Conservation (phyloP, 2,329 filamentous ascomycete genomes). For the Pseudopyrenochaeta lycopersici region DNA sequence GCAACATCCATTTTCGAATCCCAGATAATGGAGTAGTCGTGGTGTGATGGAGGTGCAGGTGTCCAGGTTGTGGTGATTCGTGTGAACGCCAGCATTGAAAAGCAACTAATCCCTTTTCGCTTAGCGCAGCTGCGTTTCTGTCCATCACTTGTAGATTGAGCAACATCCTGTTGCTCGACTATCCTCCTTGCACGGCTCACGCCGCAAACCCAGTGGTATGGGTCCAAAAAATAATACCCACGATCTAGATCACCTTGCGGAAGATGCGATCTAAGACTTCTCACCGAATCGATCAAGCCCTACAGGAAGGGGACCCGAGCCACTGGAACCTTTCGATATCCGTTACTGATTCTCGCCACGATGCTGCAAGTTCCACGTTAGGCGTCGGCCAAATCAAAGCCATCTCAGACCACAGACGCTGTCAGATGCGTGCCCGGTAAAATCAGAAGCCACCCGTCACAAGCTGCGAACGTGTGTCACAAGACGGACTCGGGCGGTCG, state of each 20-base stretch:
- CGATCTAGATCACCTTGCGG: conserved; percentile 6
- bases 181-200: neutral
- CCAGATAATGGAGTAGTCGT: neutral
- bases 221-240: conserved; percentile 1
- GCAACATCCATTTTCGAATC: conserved; percentile 23
- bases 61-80: conserved; percentile 4
- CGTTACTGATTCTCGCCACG: neutral
- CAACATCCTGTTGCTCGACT: too few relatives aligned
- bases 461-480: conserved; percentile 1
- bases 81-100: conserved; percentile 6
- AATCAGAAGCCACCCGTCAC: neutral
- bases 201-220: neutral
- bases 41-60: conserved; percentile 4
- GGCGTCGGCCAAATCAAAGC: conserved; percentile 1
- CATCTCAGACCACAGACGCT: neutral
- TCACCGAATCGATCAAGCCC: conserved; percentile 1
- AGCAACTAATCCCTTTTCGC: conserved; percentile 10
- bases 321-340: neutral
- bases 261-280: conserved; percentile 8
- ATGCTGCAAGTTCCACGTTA: conserved; percentile 4
- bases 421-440: conserved; percentile 4
- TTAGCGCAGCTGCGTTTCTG: conserved; percentile 13
- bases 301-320: neutral
- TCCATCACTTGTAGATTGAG: neutral
- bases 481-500: neutral